Percentiles rank a stretch among this genome's conserved stretches.
Conservation (phyloP, 495 filamentous ascomycete species). For the Xylaria venustula region DNA sequence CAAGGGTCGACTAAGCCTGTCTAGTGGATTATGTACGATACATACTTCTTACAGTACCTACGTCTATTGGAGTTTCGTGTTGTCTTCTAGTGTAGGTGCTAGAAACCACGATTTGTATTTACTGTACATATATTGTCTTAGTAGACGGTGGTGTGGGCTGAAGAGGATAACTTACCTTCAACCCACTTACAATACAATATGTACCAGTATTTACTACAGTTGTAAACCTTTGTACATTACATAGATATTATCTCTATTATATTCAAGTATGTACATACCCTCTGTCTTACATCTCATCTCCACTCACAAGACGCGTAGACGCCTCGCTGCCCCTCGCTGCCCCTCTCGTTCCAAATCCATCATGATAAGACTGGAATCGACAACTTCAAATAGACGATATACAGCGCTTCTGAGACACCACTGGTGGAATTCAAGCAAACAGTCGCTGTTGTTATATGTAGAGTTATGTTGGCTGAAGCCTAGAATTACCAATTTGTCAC, state of each 20-base stretch:
- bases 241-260: too few species aligned
- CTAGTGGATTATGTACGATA: too few species aligned
- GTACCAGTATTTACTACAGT: too few species aligned
- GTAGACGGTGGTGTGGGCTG: background rate
- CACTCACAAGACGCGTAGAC: background rate
- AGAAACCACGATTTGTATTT: slow-evolving; percentile 3
- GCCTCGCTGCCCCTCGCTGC: background rate
- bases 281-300: background rate
- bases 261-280: too few species aligned
- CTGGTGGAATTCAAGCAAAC: background rate
- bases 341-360: slow-evolving; percentile 5
- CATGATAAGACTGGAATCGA: background rate
- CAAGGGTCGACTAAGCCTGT: background rate
- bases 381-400: background rate
- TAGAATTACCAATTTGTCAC: background rate
- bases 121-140: background rate
- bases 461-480: background rate
- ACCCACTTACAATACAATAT: too few species aligned
- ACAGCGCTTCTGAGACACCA: background rate
- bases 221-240: too few species aligned
- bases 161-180: too few species aligned
- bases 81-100: too few species aligned
- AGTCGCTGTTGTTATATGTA: background rate
- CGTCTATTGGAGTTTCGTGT: too few species aligned
- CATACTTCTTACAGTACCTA: too few species aligned